Conservation (phyloP, 164 flowering plant species). For the Chimonanthus salicifolius region DNA sequence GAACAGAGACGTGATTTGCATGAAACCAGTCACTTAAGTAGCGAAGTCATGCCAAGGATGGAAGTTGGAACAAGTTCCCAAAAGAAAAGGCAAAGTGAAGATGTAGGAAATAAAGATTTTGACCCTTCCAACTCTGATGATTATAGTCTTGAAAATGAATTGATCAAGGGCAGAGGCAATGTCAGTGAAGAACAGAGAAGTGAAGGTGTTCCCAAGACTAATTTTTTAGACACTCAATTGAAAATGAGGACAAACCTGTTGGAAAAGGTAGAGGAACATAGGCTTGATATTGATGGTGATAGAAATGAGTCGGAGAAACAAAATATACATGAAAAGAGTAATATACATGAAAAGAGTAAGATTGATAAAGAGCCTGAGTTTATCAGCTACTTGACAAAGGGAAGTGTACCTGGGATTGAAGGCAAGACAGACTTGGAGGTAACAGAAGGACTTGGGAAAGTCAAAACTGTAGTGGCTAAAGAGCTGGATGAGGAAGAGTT, state of each 20-base stretch:
- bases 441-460: slow-evolving; percentile 3
- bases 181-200: background rate
- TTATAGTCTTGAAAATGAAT: slow-evolving; percentile 2
- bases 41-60: slow-evolving; percentile 44
- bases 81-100: slow-evolving; percentile 39
- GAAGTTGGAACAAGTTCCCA: slow-evolving; percentile 39
- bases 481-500: slow-evolving; percentile 19
- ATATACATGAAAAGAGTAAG: background rate
- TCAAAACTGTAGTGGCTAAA: slow-evolving; percentile 2
- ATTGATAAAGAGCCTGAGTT: background rate
- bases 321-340: slow-evolving; percentile 5
- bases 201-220: background rate
- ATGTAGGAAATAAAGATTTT: slow-evolving; percentile 33
- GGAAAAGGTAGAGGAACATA: slow-evolving; percentile 17
- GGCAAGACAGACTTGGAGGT: slow-evolving; percentile 10
- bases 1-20: slow-evolving; percentile 14
- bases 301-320: slow-evolving; percentile 1
- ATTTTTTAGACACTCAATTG: background rate
- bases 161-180: background rate
- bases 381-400: background rate
- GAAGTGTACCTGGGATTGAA: slow-evolving; percentile 8
- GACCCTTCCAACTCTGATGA: slow-evolving; percentile 19
- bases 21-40: background rate
- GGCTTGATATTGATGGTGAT: slow-evolving; percentile 17
- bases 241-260: background rate